Evolutionary conservation across 176 grass and related monocot genomes (phyloP), one percentile per base, ranked within the genome.

Genomic region (Carex myosuroides): DNA sequence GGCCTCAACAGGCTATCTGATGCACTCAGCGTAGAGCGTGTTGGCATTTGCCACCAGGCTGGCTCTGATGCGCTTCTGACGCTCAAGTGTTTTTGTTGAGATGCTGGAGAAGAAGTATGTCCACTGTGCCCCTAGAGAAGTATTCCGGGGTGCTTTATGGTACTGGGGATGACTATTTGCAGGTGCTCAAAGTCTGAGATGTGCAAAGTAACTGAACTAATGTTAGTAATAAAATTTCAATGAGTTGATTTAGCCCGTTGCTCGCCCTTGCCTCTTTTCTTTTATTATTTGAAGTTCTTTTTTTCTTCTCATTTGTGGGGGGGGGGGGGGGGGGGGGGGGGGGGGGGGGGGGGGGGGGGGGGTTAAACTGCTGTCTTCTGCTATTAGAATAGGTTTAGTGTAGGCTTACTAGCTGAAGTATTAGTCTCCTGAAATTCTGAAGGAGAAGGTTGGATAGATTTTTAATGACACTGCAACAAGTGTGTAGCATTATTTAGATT

Each of bases 71-170:
- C 89, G 0, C 81, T 97, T 3, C 26, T 93, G 24, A 97, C 94
- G 1, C 71, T 91, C 32, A 59, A 20, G 21, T 81, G 53, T 62
- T 88, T 88, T 87, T 66, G 87, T 90, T 64, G 73, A 79, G 14
- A 90, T 87, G 87, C 79, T 97, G 37, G 85, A 89, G 86, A 83
- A 88, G 60, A n/a, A 48, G 17, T 91, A 88, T 58, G 64, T 93
- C 13, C 13, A 70, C 74, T 13, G 84, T 78, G 6, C 78, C 87
- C 3, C 44, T 83, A 13, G 86, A 93, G 83, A 85, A 60, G 71
- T 85, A 97, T 85, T 81, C 86, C n/a, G 89, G 94, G 64, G 70
- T 93, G 62, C 91, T 97, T 85, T 97, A 87, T 91, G 94, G 94
- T 64, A 88, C 88, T 76, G 52, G 85, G 13, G 46, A 77, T 68